Evolutionary conservation across 2,329 filamentous ascomycete genomes (phyloP), one percentile per base, ranked within the genome.

Genomic region (Madurella mycetomatis): DNA sequence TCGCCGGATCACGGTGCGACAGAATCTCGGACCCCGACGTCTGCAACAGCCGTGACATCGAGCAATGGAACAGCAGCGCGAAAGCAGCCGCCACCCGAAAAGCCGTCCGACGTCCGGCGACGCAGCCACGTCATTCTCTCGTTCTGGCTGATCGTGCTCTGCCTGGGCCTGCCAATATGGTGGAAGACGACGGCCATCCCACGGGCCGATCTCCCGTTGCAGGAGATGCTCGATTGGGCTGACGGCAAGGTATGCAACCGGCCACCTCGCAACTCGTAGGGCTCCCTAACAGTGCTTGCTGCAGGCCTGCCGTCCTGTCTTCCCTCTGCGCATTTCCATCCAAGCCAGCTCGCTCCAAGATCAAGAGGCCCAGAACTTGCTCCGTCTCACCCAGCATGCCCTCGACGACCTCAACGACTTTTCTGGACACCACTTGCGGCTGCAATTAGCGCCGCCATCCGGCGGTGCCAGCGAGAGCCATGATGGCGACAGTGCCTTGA

Each of bases 111-210:
- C 59, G 76, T 86, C 49, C 82, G 81, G 66, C 82, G 86, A 54
- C 86, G 94, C 51, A 82, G 83, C 46, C 77, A 78, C 58, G 87
- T 97, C 48, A 85, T 99, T 58, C 70, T 88, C 58, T 92, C 92
- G 9, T 97, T 96, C 71, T 99, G 94, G 94, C 76, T 84, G 5
- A 84, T 97, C 39, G 89, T 95, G 7, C 69, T 95, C 7, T 80
- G 87, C 31, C 73, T 99, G 5, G 94, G 94, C 2, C 70, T 99
- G 61, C 94, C 94, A 54, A 86, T 95, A 81, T 99, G 94, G 94
- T 95, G 90, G 85, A 85, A 85, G 70, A 97, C 94, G 0, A 99
- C 94, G 4, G 87, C 88, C 0, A 95, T 97, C 52, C 92, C 95
- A 70, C 83, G 94, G 52, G 92, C 92, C 12, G 80, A 85, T 43